Conservation (phyloP, 225 moss, liverwort and hornwort species). For the Pleurozium schreberi region DNA sequence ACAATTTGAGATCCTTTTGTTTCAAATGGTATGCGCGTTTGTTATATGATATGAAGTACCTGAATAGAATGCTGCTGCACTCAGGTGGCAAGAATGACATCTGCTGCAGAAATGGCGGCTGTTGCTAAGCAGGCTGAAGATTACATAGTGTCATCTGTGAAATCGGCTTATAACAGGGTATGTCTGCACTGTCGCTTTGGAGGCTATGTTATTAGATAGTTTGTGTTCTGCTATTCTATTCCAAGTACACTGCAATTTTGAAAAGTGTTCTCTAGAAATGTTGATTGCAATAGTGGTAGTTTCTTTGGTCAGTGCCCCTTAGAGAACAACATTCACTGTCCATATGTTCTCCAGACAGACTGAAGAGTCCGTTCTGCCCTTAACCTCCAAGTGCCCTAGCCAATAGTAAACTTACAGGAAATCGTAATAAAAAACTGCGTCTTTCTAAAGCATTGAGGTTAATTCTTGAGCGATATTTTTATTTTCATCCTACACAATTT, state of each 20-base stretch:
- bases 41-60: neutral
- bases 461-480: neutral
- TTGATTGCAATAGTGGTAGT: neutral
- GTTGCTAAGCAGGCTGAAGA: constrained; percentile 76
- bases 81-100: constrained; percentile 50
- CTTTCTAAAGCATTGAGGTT: neutral
- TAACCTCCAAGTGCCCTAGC: neutral
- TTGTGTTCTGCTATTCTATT: neutral
- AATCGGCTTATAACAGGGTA: constrained; percentile 78
- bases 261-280: neutral
- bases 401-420: neutral
- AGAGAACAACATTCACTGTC: neutral
- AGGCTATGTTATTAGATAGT: neutral
- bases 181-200: neutral
- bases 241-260: neutral
- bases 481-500: neutral
- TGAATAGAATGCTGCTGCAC: constrained; percentile 1
- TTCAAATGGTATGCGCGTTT: neutral
- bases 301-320: neutral
- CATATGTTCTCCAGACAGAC: neutral
- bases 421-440: neutral
- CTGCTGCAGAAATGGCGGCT: constrained; percentile 72
- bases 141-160: constrained; percentile 71
- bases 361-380: neutral
- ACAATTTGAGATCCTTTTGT: neutral